These are phyloP conservation scores for Annulohypoxylon bovei DNA, from an alignment of 495 filamentous ascomycete species.

Conservation along the genomic window DNA sequence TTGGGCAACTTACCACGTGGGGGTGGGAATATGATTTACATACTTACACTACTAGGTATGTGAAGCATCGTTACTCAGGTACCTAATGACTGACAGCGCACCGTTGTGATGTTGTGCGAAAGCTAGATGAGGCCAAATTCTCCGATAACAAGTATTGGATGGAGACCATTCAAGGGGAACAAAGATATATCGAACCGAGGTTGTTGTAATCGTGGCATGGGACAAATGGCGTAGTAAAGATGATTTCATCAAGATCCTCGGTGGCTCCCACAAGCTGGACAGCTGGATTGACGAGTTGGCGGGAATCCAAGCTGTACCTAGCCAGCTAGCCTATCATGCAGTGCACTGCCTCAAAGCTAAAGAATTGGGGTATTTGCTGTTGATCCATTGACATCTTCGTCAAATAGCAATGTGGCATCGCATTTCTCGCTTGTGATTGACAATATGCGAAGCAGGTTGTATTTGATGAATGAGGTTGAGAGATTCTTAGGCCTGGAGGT, in stretches of 20 bases:
- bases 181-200: neutral
- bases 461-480: neutral
- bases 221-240: neutral
- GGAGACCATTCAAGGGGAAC: neutral
- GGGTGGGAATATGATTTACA: neutral
- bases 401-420: constrained; percentile 1
- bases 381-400: neutral
- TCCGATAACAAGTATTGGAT: neutral
- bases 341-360: constrained; percentile 22
- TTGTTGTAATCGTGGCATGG: neutral
- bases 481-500: neutral
- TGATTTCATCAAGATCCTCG: constrained; percentile 21
- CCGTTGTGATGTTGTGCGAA: neutral
- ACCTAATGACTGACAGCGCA: constrained; percentile 13
- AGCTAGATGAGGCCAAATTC: neutral
- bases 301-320: neutral
- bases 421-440: constrained; percentile 12
- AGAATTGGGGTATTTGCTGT: neutral
- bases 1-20: constrained; percentile 35
- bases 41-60: too few species aligned
- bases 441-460: neutral
- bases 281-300: neutral
- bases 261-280: constrained; percentile 5
- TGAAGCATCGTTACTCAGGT: constrained; percentile 13
- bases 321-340: constrained; percentile 22